These are phyloP conservation scores for Backusella australiensis DNA, from an alignment of 192 early-diverging fungal species.

Conservation along the genomic window DNA sequence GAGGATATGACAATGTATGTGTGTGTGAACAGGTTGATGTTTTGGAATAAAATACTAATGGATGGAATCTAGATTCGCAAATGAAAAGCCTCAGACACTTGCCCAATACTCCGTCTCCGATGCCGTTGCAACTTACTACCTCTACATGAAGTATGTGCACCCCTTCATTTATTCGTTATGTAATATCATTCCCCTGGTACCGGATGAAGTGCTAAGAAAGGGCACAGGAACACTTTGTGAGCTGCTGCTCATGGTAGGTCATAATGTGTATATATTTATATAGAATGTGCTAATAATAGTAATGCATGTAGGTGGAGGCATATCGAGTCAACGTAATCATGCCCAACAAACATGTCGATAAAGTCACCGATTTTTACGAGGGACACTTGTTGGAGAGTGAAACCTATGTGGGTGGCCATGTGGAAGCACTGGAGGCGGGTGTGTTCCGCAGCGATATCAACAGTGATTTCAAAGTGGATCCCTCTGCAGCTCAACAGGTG, in stretches of 20 bases:
- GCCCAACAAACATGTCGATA: conserved; percentile 94
- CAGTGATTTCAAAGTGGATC: conserved; percentile 77
- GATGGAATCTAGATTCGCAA: conserved; percentile 63
- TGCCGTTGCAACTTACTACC: conserved; percentile 98
- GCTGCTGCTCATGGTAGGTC: conserved; percentile 87
- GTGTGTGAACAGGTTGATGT: background rate
- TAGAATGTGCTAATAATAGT: background rate
- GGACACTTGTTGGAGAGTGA: conserved; percentile 90
- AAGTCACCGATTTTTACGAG: conserved; percentile 76
- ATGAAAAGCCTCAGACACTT: conserved; percentile 87
- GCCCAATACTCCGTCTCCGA: conserved; percentile 99
- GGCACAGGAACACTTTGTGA: conserved; percentile 98
- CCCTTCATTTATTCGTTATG: conserved; percentile 99
- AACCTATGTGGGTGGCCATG: conserved; percentile 98
- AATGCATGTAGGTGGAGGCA: conserved; percentile 70
- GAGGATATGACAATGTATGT: conserved; percentile 92
- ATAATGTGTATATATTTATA: background rate
- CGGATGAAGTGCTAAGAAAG: conserved; percentile 95
- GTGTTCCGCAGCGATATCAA: conserved; percentile 94
- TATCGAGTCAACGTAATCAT: conserved; percentile 87
- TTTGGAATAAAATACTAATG: background rate
- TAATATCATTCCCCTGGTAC: conserved; percentile 97
- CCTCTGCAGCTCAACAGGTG: conserved; percentile 71
- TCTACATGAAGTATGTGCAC: conserved; percentile 99
- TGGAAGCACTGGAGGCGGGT: conserved; percentile 98